Evolutionary conservation across 2,329 filamentous ascomycete genomes (phyloP).

Genomic region (Arthrobotrys entomopaga): DNA sequence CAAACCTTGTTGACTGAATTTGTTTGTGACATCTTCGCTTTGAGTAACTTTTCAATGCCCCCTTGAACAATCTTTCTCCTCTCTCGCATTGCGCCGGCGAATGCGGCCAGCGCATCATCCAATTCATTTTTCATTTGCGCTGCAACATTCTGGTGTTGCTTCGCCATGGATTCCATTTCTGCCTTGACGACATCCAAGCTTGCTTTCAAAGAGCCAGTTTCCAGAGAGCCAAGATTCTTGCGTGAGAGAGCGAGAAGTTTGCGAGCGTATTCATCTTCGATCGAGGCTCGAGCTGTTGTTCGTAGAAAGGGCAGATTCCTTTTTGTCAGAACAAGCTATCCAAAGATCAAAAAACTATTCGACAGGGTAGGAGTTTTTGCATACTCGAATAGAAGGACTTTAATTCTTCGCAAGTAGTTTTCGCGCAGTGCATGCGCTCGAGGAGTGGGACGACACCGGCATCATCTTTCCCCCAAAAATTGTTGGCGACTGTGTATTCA

Average conservation of each 20-base stretch:
- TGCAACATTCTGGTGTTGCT: constrained; percentile 89
- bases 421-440: constrained; percentile 92
- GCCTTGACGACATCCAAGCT: constrained; percentile 88
- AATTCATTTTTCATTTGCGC: constrained; percentile 95
- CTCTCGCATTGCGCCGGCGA: constrained; percentile 95
- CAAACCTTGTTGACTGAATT: constrained; percentile 87
- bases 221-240: constrained; percentile 88
- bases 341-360: not conserved
- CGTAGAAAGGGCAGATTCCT: not conserved
- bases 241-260: constrained; percentile 86
- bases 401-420: constrained; percentile 92
- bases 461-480: constrained; percentile 99
- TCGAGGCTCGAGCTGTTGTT: constrained; percentile 79
- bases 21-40: constrained; percentile 92
- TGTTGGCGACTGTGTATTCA: constrained; percentile 84
- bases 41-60: constrained; percentile 92
- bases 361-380: constrained; percentile 56
- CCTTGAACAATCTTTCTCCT: constrained; percentile 94
- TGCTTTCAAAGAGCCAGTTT: constrained; percentile 81
- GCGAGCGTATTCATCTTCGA: constrained; percentile 95
- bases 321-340: constrained; percentile 1
- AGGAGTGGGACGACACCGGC: constrained; percentile 91
- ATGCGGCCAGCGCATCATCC: constrained; percentile 90
- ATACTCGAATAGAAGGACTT: constrained; percentile 87
- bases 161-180: constrained; percentile 92